phyloP scores from a whole-genome alignment of 192 early-diverging fungal species.

The Backusella psychrophila region DNA sequence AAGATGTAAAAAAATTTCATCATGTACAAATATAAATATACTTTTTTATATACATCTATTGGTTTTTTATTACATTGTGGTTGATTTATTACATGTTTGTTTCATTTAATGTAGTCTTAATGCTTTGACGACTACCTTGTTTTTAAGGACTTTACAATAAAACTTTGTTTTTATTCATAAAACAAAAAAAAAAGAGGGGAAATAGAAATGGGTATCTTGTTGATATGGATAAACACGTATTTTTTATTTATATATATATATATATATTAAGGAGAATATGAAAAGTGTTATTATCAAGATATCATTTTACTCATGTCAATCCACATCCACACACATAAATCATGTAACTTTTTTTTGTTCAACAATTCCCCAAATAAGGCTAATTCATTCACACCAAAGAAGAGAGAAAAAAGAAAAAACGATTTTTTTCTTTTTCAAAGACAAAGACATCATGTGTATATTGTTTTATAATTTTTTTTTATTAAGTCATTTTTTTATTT shows the following conservation, averaged over 20 bases:
- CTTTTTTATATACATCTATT: neutral
- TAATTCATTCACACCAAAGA: neutral
- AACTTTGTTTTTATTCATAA: no score
- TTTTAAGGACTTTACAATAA: no score
- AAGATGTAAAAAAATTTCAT: neutral
- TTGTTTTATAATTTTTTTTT: neutral
- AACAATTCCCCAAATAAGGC: neutral
- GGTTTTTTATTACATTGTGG: neutral
- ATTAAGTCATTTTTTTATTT: neutral
- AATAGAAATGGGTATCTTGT: no score
- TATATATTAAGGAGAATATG: no score
- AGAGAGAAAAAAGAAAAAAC: neutral
- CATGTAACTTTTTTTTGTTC: neutral
- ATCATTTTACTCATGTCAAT: neutral
- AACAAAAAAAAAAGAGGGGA: no score
- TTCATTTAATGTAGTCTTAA: neutral
- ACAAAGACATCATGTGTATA: neutral
- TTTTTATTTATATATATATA: neutral
- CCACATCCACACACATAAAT: neutral
- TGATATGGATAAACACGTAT: neutral
- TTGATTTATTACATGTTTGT: neutral
- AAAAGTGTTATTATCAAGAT: no score
- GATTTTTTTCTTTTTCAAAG: neutral
- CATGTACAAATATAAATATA: neutral
- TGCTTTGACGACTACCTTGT: neutral